A percentile compares a stretch with the other conserved stretches of the same genome.
These are phyloP conservation scores for Cantharellus anzutake DNA, from an alignment of 768 basidiomycete species.

Conservation along the genomic window DNA sequence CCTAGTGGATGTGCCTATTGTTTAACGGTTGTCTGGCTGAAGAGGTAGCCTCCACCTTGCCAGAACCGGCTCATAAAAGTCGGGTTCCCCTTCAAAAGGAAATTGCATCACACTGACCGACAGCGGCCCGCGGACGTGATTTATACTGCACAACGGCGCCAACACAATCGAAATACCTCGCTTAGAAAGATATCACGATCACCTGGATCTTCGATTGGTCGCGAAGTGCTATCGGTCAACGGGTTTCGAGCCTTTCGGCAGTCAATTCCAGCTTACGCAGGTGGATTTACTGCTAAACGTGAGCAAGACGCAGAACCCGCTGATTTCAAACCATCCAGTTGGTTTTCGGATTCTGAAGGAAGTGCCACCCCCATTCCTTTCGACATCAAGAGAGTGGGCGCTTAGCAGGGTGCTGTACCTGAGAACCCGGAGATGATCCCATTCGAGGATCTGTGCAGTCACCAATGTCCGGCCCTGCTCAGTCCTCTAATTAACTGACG, in stretches of 20 bases:
- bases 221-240: background rate
- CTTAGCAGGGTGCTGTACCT: too few relatives aligned
- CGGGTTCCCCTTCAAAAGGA: slow-evolving; percentile 52
- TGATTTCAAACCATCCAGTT: too few relatives aligned
- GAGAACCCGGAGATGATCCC: too few relatives aligned
- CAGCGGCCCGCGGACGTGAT: background rate
- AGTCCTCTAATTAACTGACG: too few relatives aligned
- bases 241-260: background rate
- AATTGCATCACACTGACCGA: slow-evolving; percentile 22
- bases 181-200: slow-evolving; percentile 60
- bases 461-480: too few relatives aligned
- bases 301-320: too few relatives aligned
- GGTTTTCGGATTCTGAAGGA: too few relatives aligned
- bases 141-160: slow-evolving; percentile 44
- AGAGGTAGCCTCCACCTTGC: slow-evolving; percentile 17
- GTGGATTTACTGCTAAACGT: too few relatives aligned
- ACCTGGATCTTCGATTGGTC: slow-evolving; percentile 21
- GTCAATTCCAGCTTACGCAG: background rate
- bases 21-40: background rate
- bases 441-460: too few relatives aligned
- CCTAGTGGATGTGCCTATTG: slow-evolving; percentile 21
- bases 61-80: slow-evolving; percentile 74
- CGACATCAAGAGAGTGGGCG: too few relatives aligned
- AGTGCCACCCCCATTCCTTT: too few relatives aligned
- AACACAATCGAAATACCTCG: slow-evolving; percentile 50